Percentiles rank a stretch among this genome's conserved stretches.
These are phyloP conservation scores for Colletotrichum godetiae DNA, from an alignment of 2,329 filamentous ascomycete species.

Conservation along the genomic window DNA sequence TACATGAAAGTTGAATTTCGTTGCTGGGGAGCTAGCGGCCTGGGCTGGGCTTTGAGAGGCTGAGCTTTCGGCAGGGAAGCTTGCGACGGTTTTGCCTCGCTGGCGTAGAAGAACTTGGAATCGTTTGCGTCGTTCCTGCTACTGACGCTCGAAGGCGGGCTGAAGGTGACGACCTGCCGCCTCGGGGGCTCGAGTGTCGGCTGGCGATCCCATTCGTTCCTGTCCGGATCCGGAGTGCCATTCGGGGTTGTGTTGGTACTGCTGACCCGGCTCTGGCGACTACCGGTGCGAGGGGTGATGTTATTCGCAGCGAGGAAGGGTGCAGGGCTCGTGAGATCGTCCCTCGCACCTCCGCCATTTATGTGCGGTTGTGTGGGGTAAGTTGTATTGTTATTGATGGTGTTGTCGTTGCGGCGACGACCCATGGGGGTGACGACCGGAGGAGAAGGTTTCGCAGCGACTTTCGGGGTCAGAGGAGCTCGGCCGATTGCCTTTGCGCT, in stretches of 20 bases:
- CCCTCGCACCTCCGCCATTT: slow-evolving; percentile 45
- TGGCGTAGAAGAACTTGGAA: slow-evolving; percentile 92
- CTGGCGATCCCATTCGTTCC: slow-evolving; percentile 57
- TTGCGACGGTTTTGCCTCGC: slow-evolving; percentile 68
- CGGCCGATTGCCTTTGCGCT: slow-evolving; percentile 66
- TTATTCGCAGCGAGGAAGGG: slow-evolving; percentile 69
- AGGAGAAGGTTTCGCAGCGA: slow-evolving; percentile 56
- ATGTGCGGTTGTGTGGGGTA: slow-evolving; percentile 42
- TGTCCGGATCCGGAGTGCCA: slow-evolving; percentile 65
- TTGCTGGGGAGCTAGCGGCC: slow-evolving; percentile 50
- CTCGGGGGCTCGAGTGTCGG: slow-evolving; percentile 42
- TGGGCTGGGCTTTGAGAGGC: slow-evolving; percentile 38
- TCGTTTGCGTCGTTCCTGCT: slow-evolving; percentile 49
- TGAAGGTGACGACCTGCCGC: slow-evolving; percentile 52
- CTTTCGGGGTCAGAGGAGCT: slow-evolving; percentile 66
- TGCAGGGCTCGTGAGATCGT: slow-evolving; percentile 65
- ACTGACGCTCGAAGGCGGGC: slow-evolving; percentile 48
- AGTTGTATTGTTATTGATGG: slow-evolving; percentile 22
- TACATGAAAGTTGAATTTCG: slow-evolving; percentile 67
- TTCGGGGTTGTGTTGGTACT: slow-evolving; percentile 75
- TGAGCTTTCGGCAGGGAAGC: slow-evolving; percentile 25
- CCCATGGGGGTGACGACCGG: slow-evolving; percentile 54
- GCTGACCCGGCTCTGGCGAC: slow-evolving; percentile 77
- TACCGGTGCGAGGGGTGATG: slow-evolving; percentile 82
- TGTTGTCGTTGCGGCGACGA: slow-evolving; percentile 38